A percentile compares a stretch with the other conserved stretches of the same genome.
phyloP scores from a whole-genome alignment of 148 eudicot species.

The Heliosperma pusillum region DNA sequence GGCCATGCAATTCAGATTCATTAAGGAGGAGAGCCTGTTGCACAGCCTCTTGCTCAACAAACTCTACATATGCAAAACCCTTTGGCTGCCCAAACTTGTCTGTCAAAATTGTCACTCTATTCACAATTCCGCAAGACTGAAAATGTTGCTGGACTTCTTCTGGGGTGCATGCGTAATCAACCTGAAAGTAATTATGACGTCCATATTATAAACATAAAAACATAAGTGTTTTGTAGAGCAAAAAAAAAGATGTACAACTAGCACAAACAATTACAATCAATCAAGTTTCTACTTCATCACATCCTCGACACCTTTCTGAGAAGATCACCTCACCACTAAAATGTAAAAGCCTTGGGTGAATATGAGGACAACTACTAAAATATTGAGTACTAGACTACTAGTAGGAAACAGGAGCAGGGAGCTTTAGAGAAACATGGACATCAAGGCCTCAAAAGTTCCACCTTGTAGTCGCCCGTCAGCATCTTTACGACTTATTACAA shows the following conservation, averaged over 20 bases:
- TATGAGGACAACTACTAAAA: neutral
- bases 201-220: constrained; percentile 6
- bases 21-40: constrained; percentile 77
- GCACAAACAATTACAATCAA: neutral
- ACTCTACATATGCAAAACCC: constrained; percentile 98
- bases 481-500: neutral
- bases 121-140: constrained; percentile 84
- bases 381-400: too few species aligned
- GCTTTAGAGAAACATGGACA: neutral
- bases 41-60: constrained; percentile 75
- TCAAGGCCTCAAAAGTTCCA: neutral
- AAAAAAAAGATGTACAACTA: neutral
- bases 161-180: constrained; percentile 96
- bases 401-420: neutral
- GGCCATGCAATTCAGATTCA: constrained; percentile 96
- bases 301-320: neutral
- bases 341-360: constrained; percentile 1
- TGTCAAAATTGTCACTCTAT: constrained; percentile 82
- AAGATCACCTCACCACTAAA: neutral
- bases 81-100: constrained; percentile 97
- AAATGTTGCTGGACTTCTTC: constrained; percentile 99
- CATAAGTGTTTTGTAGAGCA: constrained; percentile 4
- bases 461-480: too few species aligned
- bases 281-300: neutral
- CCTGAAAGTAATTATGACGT: constrained; percentile 41